A percentile compares a stretch with the other conserved stretches of the same genome.
These are phyloP conservation scores for Geranomyces michiganensis DNA, from an alignment of 192 early-diverging fungal genomes.

Conservation along the genomic window DNA sequence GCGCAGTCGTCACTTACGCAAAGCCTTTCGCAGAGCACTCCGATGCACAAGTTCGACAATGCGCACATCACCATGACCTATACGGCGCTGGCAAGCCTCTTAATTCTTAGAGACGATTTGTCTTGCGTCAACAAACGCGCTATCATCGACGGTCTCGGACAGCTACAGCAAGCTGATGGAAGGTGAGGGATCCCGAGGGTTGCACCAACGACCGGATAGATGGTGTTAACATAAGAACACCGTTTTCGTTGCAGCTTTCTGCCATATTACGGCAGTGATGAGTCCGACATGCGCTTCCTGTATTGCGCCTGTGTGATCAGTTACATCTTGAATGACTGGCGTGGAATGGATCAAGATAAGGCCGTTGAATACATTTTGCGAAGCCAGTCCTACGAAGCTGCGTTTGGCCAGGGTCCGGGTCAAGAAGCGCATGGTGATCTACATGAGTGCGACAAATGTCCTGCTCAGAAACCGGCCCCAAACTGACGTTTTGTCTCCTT, in stretches of 20 bases:
- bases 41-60: too few relatives aligned
- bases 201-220: too few relatives aligned
- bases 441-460: too few relatives aligned
- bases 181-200: slow-evolving; percentile 52
- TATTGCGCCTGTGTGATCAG: slow-evolving; percentile 88
- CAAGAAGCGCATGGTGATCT: slow-evolving; percentile 81
- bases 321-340: slow-evolving; percentile 87
- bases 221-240: too few relatives aligned
- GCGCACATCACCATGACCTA: slow-evolving; percentile 75
- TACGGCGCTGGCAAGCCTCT: slow-evolving; percentile 76
- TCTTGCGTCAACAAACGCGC: slow-evolving; percentile 74
- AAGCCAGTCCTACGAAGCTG: slow-evolving; percentile 71
- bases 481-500: not conserved
- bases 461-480: too few relatives aligned
- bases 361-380: slow-evolving; percentile 63
- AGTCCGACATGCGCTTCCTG: slow-evolving; percentile 88
- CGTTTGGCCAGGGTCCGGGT: slow-evolving; percentile 74
- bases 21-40: too few relatives aligned
- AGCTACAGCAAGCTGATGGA: slow-evolving; percentile 77
- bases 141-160: slow-evolving; percentile 60
- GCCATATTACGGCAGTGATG: slow-evolving; percentile 67
- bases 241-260: slow-evolving; percentile 55
- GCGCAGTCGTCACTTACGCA: not conserved
- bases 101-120: slow-evolving; percentile 89
- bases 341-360: slow-evolving; percentile 70